Conservation (phyloP, 371 early-diverging fungal species). For the Mortierella sp. region DNA sequence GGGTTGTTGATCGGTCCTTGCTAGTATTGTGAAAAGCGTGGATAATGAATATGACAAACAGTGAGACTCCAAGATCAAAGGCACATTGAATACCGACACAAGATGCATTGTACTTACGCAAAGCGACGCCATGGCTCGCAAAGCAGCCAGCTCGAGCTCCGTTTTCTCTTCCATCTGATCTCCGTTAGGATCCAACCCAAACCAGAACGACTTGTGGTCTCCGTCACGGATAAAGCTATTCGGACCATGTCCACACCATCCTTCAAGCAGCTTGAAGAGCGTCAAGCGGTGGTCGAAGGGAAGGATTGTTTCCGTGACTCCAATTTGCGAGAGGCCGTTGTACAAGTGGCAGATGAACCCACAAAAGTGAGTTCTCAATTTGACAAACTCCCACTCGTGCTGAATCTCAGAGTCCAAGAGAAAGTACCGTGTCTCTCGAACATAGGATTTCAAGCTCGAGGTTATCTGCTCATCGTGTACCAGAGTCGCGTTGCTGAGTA, state of each 20-base stretch:
- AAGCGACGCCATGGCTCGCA: constrained; percentile 90
- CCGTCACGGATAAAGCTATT: constrained; percentile 74
- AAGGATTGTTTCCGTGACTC: constrained; percentile 65
- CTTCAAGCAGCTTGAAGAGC: constrained; percentile 87
- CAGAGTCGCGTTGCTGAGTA: constrained; percentile 65
- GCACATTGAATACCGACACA: neutral
- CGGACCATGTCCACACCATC: constrained; percentile 93
- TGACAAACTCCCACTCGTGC: constrained; percentile 89
- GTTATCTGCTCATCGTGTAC: constrained; percentile 73
- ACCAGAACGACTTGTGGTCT: constrained; percentile 79
- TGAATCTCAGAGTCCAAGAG: constrained; percentile 78
- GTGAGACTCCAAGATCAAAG: neutral
- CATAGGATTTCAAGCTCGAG: constrained; percentile 71
- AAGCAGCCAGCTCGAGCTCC: constrained; percentile 79
- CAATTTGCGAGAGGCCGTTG: constrained; percentile 65
- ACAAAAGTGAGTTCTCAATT: constrained; percentile 88
- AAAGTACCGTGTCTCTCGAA: constrained; percentile 79
- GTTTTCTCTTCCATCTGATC: constrained; percentile 81
- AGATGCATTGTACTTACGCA: constrained; percentile 65
- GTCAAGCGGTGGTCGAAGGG: constrained; percentile 82
- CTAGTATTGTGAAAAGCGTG: constrained; percentile 3
- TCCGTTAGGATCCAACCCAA: constrained; percentile 77
- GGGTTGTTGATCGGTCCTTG: constrained; percentile 49
- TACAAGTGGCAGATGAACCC: constrained; percentile 87
- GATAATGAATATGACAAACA: neutral